phyloP scores from a whole-genome alignment of 495 filamentous ascomycete species.

The Hyaloscypha finlandica region DNA sequence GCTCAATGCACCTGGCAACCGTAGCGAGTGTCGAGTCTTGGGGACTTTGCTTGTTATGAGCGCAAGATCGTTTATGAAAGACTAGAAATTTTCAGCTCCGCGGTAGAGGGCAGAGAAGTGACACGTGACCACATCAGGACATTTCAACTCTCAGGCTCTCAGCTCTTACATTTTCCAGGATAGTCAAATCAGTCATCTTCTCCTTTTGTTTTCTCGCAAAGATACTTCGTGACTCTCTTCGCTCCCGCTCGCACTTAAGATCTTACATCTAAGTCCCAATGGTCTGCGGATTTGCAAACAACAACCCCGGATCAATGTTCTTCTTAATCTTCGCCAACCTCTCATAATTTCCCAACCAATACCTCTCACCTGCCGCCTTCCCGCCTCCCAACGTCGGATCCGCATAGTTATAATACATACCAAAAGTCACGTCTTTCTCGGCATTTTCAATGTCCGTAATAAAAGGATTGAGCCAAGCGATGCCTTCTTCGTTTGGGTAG shows the following conservation, averaged over 20 bases:
- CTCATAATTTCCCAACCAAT: background rate
- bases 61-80: too few relatives aligned
- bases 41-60: too few relatives aligned
- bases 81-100: too few relatives aligned
- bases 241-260: background rate
- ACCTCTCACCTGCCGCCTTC: background rate
- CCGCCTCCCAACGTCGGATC: background rate
- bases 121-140: too few relatives aligned
- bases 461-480: background rate
- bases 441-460: background rate
- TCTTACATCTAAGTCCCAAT: background rate
- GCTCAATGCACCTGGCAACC: too few relatives aligned
- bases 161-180: too few relatives aligned
- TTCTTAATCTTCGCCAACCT: background rate
- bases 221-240: background rate
- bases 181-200: too few relatives aligned
- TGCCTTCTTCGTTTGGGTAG: background rate
- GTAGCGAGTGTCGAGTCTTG: too few relatives aligned
- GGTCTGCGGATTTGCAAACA: background rate
- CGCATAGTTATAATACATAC: conserved; percentile 3
- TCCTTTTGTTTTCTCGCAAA: background rate
- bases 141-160: too few relatives aligned
- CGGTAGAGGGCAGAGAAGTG: too few relatives aligned
- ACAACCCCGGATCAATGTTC: background rate
- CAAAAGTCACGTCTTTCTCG: background rate